Evolutionary conservation across 1,284 basidiomycete species (phyloP).

Genomic region (Leccinum subrobustum): DNA sequence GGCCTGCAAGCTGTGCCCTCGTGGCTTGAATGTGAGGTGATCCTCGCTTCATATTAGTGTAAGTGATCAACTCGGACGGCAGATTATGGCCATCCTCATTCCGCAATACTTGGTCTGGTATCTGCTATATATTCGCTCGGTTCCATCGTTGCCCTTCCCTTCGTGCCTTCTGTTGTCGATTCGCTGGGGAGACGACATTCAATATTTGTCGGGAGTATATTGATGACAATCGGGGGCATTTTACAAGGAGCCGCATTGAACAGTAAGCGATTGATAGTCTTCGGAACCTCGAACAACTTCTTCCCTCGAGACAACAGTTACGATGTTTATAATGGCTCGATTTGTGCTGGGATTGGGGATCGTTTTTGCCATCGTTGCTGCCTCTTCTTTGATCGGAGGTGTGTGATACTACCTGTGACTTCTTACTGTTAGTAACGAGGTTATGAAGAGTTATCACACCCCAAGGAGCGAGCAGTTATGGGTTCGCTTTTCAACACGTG

Average conservation of each 20-base stretch:
- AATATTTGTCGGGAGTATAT: constrained; percentile 15
- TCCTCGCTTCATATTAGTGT: not conserved
- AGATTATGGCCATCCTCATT: constrained; percentile 25
- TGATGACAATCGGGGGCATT: constrained; percentile 12
- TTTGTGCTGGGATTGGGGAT: constrained; percentile 20
- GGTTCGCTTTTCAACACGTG: not conserved
- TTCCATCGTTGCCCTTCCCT: constrained; percentile 10
- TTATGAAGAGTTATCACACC: not conserved
- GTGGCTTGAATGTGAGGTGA: constrained; percentile 21
- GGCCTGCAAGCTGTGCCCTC: constrained; percentile 23
- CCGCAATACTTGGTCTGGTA: constrained; percentile 18
- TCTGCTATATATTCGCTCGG: constrained; percentile 20
- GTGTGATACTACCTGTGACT: not conserved
- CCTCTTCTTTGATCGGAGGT: constrained; percentile 23
- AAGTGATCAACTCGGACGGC: not conserved
- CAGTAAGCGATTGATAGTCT: constrained; percentile 4
- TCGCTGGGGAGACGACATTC: constrained; percentile 19
- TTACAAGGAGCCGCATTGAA: constrained; percentile 21
- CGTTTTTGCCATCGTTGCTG: constrained; percentile 15
- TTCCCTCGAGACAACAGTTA: constrained; percentile 4
- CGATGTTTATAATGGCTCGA: constrained; percentile 22
- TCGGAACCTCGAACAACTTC: not conserved
- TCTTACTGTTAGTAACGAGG: not conserved
- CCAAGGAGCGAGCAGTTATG: constrained; percentile 17
- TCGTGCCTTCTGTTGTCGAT: constrained; percentile 17